A percentile compares a stretch with the other conserved stretches of the same genome.
Evolutionary conservation across 495 filamentous ascomycete genomes (phyloP).

Genomic region (Lasiosphaeria hispida): DNA sequence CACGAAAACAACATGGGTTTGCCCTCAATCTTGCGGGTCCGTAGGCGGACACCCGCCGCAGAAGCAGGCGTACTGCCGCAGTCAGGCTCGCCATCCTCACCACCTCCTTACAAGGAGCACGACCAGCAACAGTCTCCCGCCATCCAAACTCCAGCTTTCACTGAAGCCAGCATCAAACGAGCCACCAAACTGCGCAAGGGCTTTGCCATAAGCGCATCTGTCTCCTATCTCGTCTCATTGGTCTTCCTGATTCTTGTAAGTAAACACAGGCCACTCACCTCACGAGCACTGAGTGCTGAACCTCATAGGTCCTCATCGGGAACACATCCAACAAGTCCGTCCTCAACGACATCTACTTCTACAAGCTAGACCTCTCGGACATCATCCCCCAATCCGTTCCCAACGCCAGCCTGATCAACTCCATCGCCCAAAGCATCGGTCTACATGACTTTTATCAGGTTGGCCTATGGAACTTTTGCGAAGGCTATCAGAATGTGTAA

Average conservation of each 20-base stretch:
- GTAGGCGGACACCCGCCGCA: slow-evolving; percentile 9
- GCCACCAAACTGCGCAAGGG: slow-evolving; percentile 56
- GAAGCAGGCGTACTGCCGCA: neutral
- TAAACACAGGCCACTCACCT: neutral
- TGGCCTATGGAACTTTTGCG: slow-evolving; percentile 83
- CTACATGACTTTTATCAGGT: slow-evolving; percentile 94
- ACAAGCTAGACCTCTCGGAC: slow-evolving; percentile 76
- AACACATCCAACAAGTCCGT: slow-evolving; percentile 60
- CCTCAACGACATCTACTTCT: slow-evolving; percentile 71
- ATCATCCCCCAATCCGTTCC: slow-evolving; percentile 76
- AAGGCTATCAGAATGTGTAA: slow-evolving; percentile 7
- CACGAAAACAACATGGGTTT: slow-evolving; percentile 15
- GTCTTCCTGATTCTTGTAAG: slow-evolving; percentile 72
- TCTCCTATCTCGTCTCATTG: slow-evolving; percentile 69
- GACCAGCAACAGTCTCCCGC: neutral
- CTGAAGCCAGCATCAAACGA: slow-evolving; percentile 35
- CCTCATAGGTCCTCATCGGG: slow-evolving; percentile 59
- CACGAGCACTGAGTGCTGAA: slow-evolving; percentile 14
- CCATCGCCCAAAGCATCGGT: slow-evolving; percentile 81
- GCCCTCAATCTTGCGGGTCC: slow-evolving; percentile 19
- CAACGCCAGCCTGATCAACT: slow-evolving; percentile 76
- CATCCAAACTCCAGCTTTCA: neutral
- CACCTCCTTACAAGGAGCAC: neutral
- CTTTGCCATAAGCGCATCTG: slow-evolving; percentile 58
- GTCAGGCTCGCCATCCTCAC: neutral